Base-by-base conservation (phyloP, 2,329 filamentous ascomycete genomes). In the Kalmusia sp. region DNA sequence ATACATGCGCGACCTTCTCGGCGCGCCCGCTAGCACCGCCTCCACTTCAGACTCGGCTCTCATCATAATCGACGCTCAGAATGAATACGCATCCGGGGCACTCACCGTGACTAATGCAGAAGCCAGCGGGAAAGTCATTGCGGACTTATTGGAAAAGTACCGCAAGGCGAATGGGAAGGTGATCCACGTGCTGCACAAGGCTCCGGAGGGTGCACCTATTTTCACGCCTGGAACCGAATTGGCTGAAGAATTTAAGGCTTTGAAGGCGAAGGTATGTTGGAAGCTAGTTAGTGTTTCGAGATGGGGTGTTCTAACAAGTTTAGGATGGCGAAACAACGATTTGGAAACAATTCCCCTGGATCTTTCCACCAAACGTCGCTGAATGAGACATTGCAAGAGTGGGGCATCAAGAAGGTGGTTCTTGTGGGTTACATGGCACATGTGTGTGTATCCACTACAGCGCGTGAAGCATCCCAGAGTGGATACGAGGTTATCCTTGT, bases 21-120 rank as follows among this genome's bases (percentile, higher is more conserved):
- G 86, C 52, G 74, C 81, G 11, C 67, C 77, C 8, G 79, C 80
- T 21, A 84, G 83, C 12, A 83, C 81, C 0, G 86, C 86, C 6
- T 82, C 83, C 0, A 75, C 81, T 0, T 69, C 72, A 37, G 85
- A 89, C 73, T 85, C 82, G 57, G 81, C 82, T 2, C 79, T 90
- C 38, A 72, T 90, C 62, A 88, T 90, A 71, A 86, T 89, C 65
- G 87, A 90, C 67, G 87, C 87, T 1, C 87, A 90, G 64, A 89
- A 89, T 65, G 87, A 90, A 72, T 89, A 87, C 57, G 82, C 82
- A 9, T 72, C 78, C 2, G 87, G 87, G 40, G 75, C 79, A 4
- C 79, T 90, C 1, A 78, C 80, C 19, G 82, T 86, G 28, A 74
- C 78, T 34, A 80, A 87, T 54, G 79, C 87, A 1, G 64, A 76